Conservation (phyloP, 2,329 filamentous ascomycete genomes). For the Didymosphaeria variabile region DNA sequence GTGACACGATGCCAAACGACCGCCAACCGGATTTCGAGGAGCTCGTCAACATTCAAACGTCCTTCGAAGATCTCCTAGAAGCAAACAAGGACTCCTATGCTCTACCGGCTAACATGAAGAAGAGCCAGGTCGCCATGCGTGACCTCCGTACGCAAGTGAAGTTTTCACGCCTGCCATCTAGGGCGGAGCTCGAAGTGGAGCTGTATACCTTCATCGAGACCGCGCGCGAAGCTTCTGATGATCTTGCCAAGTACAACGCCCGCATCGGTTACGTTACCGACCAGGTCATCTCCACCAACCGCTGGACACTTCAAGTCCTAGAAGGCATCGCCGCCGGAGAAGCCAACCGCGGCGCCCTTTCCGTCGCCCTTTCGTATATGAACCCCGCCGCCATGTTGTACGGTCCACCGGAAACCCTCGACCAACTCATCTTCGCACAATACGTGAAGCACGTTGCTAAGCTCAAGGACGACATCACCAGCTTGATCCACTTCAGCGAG, state of each 20-base stretch:
- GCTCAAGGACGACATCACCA: slow-evolving; percentile 73
- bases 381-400: slow-evolving; percentile 67
- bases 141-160: slow-evolving; percentile 77
- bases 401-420: slow-evolving; percentile 30
- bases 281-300: slow-evolving; percentile 76
- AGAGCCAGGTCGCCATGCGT: slow-evolving; percentile 75
- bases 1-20: slow-evolving; percentile 49
- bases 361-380: slow-evolving; percentile 55
- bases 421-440: slow-evolving; percentile 71
- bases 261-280: slow-evolving; percentile 79
- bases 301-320: slow-evolving; percentile 76
- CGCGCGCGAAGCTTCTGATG: slow-evolving; percentile 69
- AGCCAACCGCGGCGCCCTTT: slow-evolving; percentile 49
- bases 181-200: slow-evolving; percentile 76
- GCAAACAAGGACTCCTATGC: slow-evolving; percentile 71
- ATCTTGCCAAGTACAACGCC: slow-evolving; percentile 78
- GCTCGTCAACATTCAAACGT: slow-evolving; percentile 76
- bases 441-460: slow-evolving; percentile 77
- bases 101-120: slow-evolving; percentile 81
- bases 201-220: slow-evolving; percentile 79
- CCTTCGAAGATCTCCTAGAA: slow-evolving; percentile 79
- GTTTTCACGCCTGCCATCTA: slow-evolving; percentile 72
- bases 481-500: slow-evolving; percentile 75
- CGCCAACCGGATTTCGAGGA: slow-evolving; percentile 70
- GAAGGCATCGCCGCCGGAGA: slow-evolving; percentile 64